Conservation (phyloP, 2,329 filamentous ascomycete genomes). For the Allantophomopsis cytisporea region DNA sequence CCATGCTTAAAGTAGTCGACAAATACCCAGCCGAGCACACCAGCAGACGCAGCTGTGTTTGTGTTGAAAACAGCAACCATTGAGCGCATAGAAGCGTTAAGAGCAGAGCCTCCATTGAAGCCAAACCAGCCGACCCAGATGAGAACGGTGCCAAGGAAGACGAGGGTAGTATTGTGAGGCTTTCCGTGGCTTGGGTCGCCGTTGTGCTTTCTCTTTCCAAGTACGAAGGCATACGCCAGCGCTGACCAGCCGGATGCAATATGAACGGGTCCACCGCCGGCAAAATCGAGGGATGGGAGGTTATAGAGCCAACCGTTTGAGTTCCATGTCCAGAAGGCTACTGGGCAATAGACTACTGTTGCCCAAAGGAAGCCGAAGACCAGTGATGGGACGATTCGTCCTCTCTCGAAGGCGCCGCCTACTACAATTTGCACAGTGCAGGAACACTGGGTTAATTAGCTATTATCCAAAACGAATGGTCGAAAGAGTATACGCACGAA, state of each 20-base stretch:
- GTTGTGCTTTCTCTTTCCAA: slow-evolving; percentile 39
- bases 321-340: slow-evolving; percentile 58
- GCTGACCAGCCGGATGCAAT: slow-evolving; percentile 49
- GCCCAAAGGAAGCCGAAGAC: slow-evolving; percentile 52
- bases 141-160: slow-evolving; percentile 48
- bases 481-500: slow-evolving; percentile 29
- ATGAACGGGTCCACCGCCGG: slow-evolving; percentile 49
- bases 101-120: slow-evolving; percentile 35
- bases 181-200: slow-evolving; percentile 34
- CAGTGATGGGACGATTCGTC: slow-evolving; percentile 49
- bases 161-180: slow-evolving; percentile 48
- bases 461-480: no score
- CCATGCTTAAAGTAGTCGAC: slow-evolving; percentile 34
- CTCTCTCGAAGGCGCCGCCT: slow-evolving; percentile 43
- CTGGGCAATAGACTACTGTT: slow-evolving; percentile 48
- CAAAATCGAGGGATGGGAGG: slow-evolving; percentile 44
- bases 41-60: slow-evolving; percentile 40
- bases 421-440: slow-evolving; percentile 51
- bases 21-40: slow-evolving; percentile 36
- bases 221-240: slow-evolving; percentile 47
- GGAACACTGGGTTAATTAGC: slow-evolving; percentile 14
- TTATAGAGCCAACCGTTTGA: slow-evolving; percentile 50
- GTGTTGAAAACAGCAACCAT: slow-evolving; percentile 44
- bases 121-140: slow-evolving; percentile 52
- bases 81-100: slow-evolving; percentile 35